Conservation (phyloP, 2,329 filamentous ascomycete species). For the Fusarium pseudonygamai region DNA sequence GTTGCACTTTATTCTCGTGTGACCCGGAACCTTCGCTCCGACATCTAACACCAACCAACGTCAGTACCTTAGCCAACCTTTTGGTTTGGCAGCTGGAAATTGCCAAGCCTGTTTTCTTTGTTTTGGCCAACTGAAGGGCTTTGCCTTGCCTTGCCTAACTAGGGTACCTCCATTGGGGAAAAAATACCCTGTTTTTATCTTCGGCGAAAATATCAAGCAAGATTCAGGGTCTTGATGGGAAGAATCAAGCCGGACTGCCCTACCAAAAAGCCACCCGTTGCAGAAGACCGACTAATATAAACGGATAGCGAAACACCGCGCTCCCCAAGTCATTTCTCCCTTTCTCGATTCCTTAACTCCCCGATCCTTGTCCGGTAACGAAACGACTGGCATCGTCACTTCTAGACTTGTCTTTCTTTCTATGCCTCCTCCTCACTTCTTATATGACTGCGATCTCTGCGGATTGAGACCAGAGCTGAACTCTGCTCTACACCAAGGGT, state of each 20-base stretch:
- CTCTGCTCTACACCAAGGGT: slow-evolving; percentile 12
- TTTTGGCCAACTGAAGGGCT: background rate
- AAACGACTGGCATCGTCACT: slow-evolving; percentile 15
- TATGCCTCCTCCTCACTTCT: background rate
- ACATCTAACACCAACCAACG: background rate
- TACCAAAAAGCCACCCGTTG: slow-evolving; percentile 5
- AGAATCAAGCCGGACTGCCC: slow-evolving; percentile 18
- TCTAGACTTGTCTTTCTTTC: slow-evolving; percentile 2
- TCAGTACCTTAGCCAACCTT: background rate
- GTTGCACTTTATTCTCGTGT: background rate
- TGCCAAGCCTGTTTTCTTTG: slow-evolving; percentile 5
- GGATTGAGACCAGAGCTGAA: slow-evolving; percentile 9
- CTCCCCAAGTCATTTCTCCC: background rate
- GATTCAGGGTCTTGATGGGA: slow-evolving; percentile 20
- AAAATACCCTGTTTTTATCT: slow-evolving; percentile 1
- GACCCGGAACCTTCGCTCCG: slow-evolving; percentile 30
- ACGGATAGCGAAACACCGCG: background rate
- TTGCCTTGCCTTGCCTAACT: background rate
- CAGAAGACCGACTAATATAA: slow-evolving; percentile 12
- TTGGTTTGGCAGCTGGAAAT: background rate
- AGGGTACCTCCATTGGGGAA: background rate
- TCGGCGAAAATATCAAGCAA: slow-evolving; percentile 12
- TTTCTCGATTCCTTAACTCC: background rate
- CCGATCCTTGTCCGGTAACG: slow-evolving; percentile 15
- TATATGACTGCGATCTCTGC: slow-evolving; percentile 4